A percentile compares a stretch with the other conserved stretches of the same genome.
Conservation (phyloP, 352 stramenopile species). For the Lagenidium giganteum region DNA sequence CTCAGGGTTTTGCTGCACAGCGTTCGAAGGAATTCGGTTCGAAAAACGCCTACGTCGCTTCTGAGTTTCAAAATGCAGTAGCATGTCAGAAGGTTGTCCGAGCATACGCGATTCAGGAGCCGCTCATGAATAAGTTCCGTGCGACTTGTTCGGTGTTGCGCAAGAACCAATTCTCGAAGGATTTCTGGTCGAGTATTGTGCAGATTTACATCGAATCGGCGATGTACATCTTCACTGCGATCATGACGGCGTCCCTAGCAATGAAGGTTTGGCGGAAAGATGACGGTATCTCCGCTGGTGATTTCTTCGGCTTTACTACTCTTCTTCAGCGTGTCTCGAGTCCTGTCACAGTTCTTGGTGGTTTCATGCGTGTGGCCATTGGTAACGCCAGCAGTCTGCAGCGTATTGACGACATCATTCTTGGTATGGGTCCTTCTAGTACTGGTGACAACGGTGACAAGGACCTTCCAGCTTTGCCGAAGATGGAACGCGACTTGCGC, state of each 20-base stretch:
- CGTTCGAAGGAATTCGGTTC: conserved; percentile 84
- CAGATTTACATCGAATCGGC: conserved; percentile 89
- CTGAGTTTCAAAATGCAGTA: conserved; percentile 85
- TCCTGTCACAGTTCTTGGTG: conserved; percentile 75
- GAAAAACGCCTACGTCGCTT: conserved; percentile 83
- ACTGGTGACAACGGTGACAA: conserved; percentile 48
- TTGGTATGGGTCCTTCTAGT: conserved; percentile 37
- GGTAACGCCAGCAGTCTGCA: conserved; percentile 84
- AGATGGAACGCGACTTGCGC: conserved; percentile 79
- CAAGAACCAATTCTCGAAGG: conserved; percentile 85
- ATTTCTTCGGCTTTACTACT: conserved; percentile 85
- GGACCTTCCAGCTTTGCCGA: conserved; percentile 62
- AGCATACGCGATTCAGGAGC: conserved; percentile 79
- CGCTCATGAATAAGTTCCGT: conserved; percentile 66
- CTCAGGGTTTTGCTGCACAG: conserved; percentile 77
- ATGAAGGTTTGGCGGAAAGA: conserved; percentile 78
- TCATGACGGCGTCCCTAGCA: conserved; percentile 79
- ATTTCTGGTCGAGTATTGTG: conserved; percentile 87
- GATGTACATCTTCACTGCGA: conserved; percentile 88
- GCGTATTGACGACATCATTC: conserved; percentile 81
- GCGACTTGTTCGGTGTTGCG: conserved; percentile 55
- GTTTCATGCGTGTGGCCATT: conserved; percentile 88
- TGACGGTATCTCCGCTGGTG: conserved; percentile 52
- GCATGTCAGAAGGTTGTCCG: conserved; percentile 85
- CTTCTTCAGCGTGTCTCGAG: conserved; percentile 76